Percentiles rank a stretch among this genome's conserved stretches.
phyloP scores from a whole-genome alignment of 2,329 filamentous ascomycete genomes.

The Colletotrichum cuscutae region DNA sequence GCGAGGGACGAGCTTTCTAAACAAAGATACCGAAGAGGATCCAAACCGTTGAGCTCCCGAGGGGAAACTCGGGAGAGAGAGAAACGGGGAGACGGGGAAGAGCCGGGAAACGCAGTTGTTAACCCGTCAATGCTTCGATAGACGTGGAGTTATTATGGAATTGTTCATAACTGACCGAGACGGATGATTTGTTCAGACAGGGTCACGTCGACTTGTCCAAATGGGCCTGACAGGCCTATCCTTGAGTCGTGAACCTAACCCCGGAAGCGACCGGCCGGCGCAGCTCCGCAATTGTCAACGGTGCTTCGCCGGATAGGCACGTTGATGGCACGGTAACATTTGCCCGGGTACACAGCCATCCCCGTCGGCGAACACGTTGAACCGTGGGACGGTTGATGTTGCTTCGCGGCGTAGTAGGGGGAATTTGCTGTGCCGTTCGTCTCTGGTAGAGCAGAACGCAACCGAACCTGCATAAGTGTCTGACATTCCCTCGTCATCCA shows the following conservation, averaged over 20 bases:
- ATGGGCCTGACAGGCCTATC: background rate
- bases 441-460: background rate
- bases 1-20: constrained; percentile 8
- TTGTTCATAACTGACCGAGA: constrained; percentile 3
- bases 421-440: background rate
- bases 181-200: constrained; percentile 15
- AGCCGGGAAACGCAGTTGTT: background rate
- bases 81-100: background rate
- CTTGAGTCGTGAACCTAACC: constrained; percentile 24
- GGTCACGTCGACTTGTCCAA: constrained; percentile 3
- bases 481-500: background rate
- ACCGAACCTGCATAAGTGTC: background rate
- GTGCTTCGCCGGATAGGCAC: constrained; percentile 4
- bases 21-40: background rate
- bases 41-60: background rate
- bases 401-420: background rate
- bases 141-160: constrained; percentile 4
- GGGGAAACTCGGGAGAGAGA: background rate
- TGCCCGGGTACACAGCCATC: constrained; percentile 14
- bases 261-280: constrained; percentile 2
- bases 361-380: background rate
- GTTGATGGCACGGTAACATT: constrained; percentile 22
- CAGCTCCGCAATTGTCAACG: constrained; percentile 10
- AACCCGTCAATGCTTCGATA: background rate
- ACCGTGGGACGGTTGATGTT: background rate